A percentile compares a stretch with the other conserved stretches of the same genome.
These are phyloP conservation scores for Pseudocercospora crystallina DNA, from an alignment of 2,329 filamentous ascomycete species.

Conservation along the genomic window DNA sequence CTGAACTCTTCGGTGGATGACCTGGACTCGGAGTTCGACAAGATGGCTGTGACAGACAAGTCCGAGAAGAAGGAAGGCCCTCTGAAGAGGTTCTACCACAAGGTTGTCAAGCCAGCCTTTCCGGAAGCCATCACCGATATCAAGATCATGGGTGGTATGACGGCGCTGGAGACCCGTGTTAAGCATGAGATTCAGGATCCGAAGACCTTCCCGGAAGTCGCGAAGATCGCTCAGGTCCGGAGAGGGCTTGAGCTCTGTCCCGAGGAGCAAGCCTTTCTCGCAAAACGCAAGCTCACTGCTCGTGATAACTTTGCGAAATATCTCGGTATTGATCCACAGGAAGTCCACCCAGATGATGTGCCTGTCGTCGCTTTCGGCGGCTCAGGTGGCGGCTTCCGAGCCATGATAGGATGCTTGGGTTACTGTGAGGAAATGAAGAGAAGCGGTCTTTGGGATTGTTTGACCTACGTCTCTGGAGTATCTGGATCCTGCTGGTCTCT, in stretches of 20 bases:
- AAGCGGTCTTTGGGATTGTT: constrained; percentile 33
- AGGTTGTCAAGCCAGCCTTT: constrained; percentile 26
- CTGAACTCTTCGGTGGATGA: constrained; percentile 12
- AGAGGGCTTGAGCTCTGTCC: constrained; percentile 31
- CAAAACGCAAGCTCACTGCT: constrained; percentile 23
- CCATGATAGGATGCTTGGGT: constrained; percentile 33
- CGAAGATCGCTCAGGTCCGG: constrained; percentile 29
- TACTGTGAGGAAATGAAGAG: constrained; percentile 33
- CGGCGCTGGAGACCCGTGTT: constrained; percentile 26
- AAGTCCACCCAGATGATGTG: constrained; percentile 34
- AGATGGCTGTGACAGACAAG: constrained; percentile 8
- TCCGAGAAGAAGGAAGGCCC: constrained; percentile 15
- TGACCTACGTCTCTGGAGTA: constrained; percentile 35
- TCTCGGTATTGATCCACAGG: constrained; percentile 28
- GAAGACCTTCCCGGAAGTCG: constrained; percentile 31
- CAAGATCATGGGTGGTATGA: constrained; percentile 30
- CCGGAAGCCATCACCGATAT: constrained; percentile 31
- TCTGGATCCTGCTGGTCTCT: constrained; percentile 36
- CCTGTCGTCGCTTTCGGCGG: constrained; percentile 34
- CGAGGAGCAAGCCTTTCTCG: constrained; percentile 31
- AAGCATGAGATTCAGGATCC: constrained; percentile 32
- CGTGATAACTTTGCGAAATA: constrained; percentile 34
- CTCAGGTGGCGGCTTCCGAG: constrained; percentile 34
- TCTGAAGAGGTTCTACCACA: constrained; percentile 25
- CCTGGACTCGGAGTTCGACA: constrained; percentile 12